Evolutionary conservation across 2,329 filamentous ascomycete species (phyloP).

Genomic region (Aspergillus persii): DNA sequence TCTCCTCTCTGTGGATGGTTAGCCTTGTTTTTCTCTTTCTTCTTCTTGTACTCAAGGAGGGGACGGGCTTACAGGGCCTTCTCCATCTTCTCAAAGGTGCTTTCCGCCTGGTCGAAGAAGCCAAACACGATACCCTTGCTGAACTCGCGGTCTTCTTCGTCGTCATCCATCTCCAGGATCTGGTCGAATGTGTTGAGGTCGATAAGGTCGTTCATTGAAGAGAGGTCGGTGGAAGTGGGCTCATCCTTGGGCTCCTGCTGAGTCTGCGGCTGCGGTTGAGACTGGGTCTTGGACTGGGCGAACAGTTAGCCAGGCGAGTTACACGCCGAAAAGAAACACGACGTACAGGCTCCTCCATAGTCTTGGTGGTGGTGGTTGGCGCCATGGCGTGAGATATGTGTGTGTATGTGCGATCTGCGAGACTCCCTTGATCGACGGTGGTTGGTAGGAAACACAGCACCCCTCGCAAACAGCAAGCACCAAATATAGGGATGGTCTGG

Average conservation of each 20-base stretch:
- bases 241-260: not conserved
- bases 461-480: not conserved
- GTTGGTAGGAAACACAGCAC: not conserved
- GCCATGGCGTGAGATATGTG: conserved; percentile 22
- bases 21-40: not conserved
- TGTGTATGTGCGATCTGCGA: not conserved
- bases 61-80: conserved; percentile 66
- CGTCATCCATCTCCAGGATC: conserved; percentile 98
- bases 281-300: not conserved
- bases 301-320: not conserved
- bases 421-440: not conserved
- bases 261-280: not conserved
- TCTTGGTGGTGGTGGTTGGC: conserved; percentile 27
- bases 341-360: conserved; percentile 26
- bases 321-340: not conserved
- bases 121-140: conserved; percentile 83
- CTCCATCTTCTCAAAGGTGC: conserved; percentile 85
- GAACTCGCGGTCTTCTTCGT: conserved; percentile 82
- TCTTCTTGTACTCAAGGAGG: no score
- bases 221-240: conserved; percentile 36
- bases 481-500: not conserved
- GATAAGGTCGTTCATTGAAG: conserved; percentile 71
- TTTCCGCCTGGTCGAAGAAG: conserved; percentile 88
- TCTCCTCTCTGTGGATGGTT: conserved; percentile 54
- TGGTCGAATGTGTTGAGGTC: conserved; percentile 82